Percentiles rank a stretch among this genome's conserved stretches.
Conservation (phyloP, 257 asterid species). For the Gentiana straminea region DNA sequence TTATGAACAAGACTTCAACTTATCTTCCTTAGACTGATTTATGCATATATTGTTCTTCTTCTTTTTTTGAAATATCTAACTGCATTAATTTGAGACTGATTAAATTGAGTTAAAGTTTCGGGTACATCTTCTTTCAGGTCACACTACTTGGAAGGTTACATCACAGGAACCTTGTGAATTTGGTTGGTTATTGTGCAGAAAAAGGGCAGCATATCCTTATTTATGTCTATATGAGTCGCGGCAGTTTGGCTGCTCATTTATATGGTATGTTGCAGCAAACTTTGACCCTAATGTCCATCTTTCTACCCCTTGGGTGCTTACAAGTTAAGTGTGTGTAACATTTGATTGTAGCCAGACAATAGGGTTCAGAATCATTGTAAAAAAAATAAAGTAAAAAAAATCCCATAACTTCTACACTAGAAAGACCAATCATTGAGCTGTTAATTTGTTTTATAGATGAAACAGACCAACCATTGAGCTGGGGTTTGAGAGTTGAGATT, state of each 20-base stretch:
- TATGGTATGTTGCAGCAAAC: constrained; percentile 44
- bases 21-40: too few species aligned
- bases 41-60: too few species aligned
- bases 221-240: constrained; percentile 85
- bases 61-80: too few species aligned
- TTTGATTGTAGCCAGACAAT: too few species aligned
- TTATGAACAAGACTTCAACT: too few species aligned
- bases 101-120: too few species aligned
- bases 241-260: constrained; percentile 87
- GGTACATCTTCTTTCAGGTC: constrained; percentile 36
- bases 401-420: too few species aligned
- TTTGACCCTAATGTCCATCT: background rate
- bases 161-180: constrained; percentile 94
- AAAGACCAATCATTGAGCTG: background rate
- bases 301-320: too few species aligned
- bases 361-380: too few species aligned
- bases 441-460: constrained; percentile 36
- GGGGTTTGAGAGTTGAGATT: constrained; percentile 74
- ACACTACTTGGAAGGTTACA: constrained; percentile 87
- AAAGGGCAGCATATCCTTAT: constrained; percentile 84
- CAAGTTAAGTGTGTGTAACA: too few species aligned
- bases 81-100: too few species aligned
- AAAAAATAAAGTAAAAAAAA: too few species aligned
- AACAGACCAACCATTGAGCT: constrained; percentile 42
- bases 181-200: constrained; percentile 94